These are phyloP conservation scores for Misopates orontium DNA, from an alignment of 257 asterid species.

Conservation along the genomic window DNA sequence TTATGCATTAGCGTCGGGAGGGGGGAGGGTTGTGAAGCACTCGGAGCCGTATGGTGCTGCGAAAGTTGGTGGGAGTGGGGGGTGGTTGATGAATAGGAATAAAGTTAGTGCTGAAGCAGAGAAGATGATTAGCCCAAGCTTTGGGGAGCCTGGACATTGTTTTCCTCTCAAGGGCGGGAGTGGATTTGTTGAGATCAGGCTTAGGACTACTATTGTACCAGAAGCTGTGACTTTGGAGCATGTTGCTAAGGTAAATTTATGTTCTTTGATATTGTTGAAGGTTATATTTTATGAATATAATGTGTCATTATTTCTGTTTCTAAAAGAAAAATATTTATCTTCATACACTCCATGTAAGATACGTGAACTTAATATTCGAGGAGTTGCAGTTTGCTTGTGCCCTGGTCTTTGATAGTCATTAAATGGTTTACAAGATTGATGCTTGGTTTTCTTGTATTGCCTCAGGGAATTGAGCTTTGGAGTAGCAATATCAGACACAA, in stretches of 20 bases:
- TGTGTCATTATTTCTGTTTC: not conserved
- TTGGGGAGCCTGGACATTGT: slow-evolving; percentile 98
- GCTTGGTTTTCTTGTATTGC: not conserved
- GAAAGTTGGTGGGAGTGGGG: slow-evolving; percentile 22
- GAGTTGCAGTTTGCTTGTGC: not conserved
- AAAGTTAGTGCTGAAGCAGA: slow-evolving; percentile 43
- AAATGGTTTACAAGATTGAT: slow-evolving; percentile 16
- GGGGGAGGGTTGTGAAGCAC: slow-evolving; percentile 73
- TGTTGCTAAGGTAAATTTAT: slow-evolving; percentile 62
- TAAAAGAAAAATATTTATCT: not conserved
- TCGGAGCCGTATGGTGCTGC: slow-evolving; percentile 54
- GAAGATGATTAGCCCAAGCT: slow-evolving; percentile 83
- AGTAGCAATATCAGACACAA: not conserved
- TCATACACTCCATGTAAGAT: not conserved
- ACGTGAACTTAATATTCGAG: not conserved
- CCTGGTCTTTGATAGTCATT: not conserved
- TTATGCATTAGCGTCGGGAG: slow-evolving; percentile 73
- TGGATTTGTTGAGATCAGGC: slow-evolving; percentile 74
- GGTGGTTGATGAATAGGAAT: slow-evolving; percentile 28
- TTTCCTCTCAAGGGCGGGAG: slow-evolving; percentile 67
- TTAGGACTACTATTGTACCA: slow-evolving; percentile 66
- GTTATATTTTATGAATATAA: slow-evolving; percentile 5
- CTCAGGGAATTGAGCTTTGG: not conserved
- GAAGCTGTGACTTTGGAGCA: slow-evolving; percentile 87
- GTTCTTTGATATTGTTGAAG: not conserved